Base-by-base conservation (phyloP, 192 early-diverging fungal species). In the Allomyces macrogynus region DNA sequence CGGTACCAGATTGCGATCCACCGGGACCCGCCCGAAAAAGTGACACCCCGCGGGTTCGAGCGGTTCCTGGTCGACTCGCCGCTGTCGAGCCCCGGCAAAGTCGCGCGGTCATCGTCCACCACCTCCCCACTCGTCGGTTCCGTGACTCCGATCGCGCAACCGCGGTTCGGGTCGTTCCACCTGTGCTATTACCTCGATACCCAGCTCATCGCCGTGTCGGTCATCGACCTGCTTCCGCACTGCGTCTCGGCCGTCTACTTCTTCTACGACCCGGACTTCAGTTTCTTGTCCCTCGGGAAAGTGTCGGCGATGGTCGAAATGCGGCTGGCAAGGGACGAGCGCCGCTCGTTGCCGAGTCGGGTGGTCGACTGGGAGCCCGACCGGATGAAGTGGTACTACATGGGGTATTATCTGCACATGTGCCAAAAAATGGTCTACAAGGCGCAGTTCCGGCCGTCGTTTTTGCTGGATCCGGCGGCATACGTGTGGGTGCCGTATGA, bases 351-450 rank as follows among this genome's bases (percentile, higher is more conserved):
- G 62, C 68, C 73, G 26, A 69, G 91, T 23, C 63, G 62, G 24
- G 66, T 63, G 43, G 62, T 72, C 23, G 62, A 71, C 20, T 68
- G 69, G 10, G 71, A 78, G 0, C 69, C 73, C 20, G 72, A 78
- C 0, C 72, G 32, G 32, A 40, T 93, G 22, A 65, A 77, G 43
- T 92, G 84, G 73, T 98, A 98, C 72, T 93, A 93, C 70, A 88
- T 96, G 87, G 95, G 95, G 1, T 95, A 83, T 72, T 98, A 90
- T 69, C 89, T 98, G 60, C 91, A 93, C 60, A 76, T 76, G 14
- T 96, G 93, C 67, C 76, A 70, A 24, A 96, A 98, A 70, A 98
- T 98, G 95, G 76, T 77, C 4, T 98, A 98, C 74, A 98, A 98
- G 71, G 88, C 80, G 8, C 84, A 89, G 57, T 95, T 87, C 75